Evolutionary conservation across 495 filamentous ascomycete species (phyloP).

Genomic region (Aspergillus hancockii): DNA sequence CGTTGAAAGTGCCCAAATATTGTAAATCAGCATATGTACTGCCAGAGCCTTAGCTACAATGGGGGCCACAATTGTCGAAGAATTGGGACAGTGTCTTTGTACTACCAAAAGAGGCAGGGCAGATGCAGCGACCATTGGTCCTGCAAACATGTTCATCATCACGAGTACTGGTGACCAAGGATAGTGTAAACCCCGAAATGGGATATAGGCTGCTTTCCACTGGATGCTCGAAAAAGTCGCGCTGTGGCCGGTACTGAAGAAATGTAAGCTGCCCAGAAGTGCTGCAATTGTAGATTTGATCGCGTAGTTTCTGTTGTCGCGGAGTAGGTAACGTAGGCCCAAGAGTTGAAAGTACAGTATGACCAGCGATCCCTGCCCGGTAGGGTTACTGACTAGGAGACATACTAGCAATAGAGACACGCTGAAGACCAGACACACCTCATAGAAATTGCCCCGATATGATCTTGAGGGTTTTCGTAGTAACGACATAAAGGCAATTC

Average conservation of each 20-base stretch:
- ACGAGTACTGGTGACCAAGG: slow-evolving; percentile 83
- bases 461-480: not conserved
- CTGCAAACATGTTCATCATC: slow-evolving; percentile 81
- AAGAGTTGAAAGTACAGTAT: slow-evolving; percentile 80
- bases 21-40: slow-evolving; percentile 6
- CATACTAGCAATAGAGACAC: slow-evolving; percentile 5
- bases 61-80: slow-evolving; percentile 30
- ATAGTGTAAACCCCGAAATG: slow-evolving; percentile 74
- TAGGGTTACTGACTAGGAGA: slow-evolving; percentile 6
- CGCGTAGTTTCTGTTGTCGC: slow-evolving; percentile 73
- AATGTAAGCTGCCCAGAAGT: slow-evolving; percentile 82
- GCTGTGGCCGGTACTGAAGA: slow-evolving; percentile 96
- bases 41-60: slow-evolving; percentile 38
- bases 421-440: not conserved
- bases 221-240: slow-evolving; percentile 83
- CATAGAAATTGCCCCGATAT: not conserved
- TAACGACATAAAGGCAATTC: not conserved
- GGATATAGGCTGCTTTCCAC: slow-evolving; percentile 91
- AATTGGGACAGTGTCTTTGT: slow-evolving; percentile 32
- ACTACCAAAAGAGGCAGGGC: slow-evolving; percentile 66
- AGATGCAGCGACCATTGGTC: slow-evolving; percentile 77
- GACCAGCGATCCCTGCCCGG: slow-evolving; percentile 41
- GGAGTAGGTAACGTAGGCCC: slow-evolving; percentile 78
- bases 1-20: slow-evolving; percentile 45
- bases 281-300: slow-evolving; percentile 82